Evolutionary conservation across 1,284 basidiomycete genomes (phyloP).

Genomic region (Acaromyces ingoldii): DNA sequence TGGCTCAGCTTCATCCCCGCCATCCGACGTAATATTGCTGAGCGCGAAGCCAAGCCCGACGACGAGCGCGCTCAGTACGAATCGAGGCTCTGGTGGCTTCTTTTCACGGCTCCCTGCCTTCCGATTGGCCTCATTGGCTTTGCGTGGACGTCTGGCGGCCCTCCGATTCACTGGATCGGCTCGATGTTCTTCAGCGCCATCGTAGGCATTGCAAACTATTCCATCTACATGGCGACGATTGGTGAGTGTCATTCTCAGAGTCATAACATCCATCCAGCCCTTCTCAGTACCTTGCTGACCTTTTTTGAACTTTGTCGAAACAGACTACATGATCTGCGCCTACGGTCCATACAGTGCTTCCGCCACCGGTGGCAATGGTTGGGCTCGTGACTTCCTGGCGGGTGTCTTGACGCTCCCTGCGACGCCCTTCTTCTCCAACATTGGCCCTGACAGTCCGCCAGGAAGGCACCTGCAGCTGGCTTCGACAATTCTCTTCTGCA

Average conservation of each 20-base stretch:
- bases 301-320: no score
- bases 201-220: conserved; percentile 53
- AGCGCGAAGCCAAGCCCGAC: conserved; percentile 2
- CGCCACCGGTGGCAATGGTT: conserved; percentile 51
- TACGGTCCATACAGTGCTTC: conserved; percentile 54
- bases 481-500: conserved; percentile 51
- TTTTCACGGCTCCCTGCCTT: conserved; percentile 52
- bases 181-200: conserved; percentile 53
- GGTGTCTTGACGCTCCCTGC: conserved; percentile 53
- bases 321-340: conserved; percentile 49
- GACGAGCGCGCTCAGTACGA: conserved; percentile 28
- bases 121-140: conserved; percentile 54
- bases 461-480: conserved; percentile 40
- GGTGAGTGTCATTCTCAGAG: no score
- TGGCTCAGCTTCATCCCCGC: conserved; percentile 5
- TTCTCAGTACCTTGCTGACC: no score
- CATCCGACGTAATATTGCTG: conserved; percentile 1
- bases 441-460: conserved; percentile 23
- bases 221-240: conserved; percentile 50
- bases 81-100: conserved; percentile 51
- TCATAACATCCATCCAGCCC: no score
- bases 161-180: conserved; percentile 52
- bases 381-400: conserved; percentile 51
- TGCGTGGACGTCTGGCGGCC: conserved; percentile 53
- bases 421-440: conserved; percentile 51